Percentiles rank a stretch among this genome's conserved stretches.
Conservation (phyloP, 768 basidiomycete species). For the Gelatoporia subvermispora region DNA sequence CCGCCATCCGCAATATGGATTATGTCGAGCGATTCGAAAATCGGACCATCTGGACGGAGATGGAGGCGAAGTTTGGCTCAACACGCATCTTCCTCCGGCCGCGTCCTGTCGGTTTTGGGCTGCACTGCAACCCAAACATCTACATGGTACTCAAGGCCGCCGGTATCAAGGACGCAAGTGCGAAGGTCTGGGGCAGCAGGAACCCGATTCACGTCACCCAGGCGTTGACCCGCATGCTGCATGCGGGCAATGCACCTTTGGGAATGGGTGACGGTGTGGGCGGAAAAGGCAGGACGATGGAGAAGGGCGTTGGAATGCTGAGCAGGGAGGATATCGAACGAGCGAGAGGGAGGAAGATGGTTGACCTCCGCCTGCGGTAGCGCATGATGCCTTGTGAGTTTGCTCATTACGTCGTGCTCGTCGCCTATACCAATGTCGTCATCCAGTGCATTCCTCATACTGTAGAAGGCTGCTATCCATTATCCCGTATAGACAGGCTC, state of each 20-base stretch:
- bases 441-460: too few relatives aligned
- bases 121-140: constrained; percentile 83
- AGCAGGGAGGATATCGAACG: constrained; percentile 71
- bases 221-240: constrained; percentile 75
- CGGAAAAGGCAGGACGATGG: constrained; percentile 61
- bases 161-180: constrained; percentile 91
- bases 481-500: too few relatives aligned
- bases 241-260: constrained; percentile 76
- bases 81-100: constrained; percentile 79
- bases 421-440: neutral
- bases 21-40: constrained; percentile 90
- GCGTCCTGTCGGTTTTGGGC: constrained; percentile 85
- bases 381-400: constrained; percentile 11
- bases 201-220: constrained; percentile 87
- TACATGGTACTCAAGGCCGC: constrained; percentile 90
- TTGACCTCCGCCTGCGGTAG: constrained; percentile 52
- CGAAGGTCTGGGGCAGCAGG: constrained; percentile 91
- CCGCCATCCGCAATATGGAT: constrained; percentile 89
- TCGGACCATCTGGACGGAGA: constrained; percentile 92
- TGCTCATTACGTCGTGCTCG: neutral
- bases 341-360: constrained; percentile 74
- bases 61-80: constrained; percentile 79
- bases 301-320: constrained; percentile 72
- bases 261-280: constrained; percentile 82
- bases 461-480: too few relatives aligned